Base-by-base conservation (phyloP, 768 basidiomycete genomes). In the Xanthoconium purpureum region DNA sequence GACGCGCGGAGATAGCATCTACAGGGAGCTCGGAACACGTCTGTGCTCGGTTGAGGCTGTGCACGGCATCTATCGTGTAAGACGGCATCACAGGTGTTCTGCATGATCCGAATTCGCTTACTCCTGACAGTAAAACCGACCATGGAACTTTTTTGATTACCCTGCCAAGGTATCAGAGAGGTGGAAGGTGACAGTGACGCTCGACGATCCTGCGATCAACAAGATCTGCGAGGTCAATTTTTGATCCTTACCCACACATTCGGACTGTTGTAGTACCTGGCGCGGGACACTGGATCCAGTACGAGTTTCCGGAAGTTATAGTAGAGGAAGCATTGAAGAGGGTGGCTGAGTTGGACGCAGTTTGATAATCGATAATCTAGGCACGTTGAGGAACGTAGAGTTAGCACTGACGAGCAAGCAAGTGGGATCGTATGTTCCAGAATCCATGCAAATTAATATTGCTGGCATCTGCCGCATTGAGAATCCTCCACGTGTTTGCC, bases 351-450 rank as follows among this genome's bases (percentile, higher is more conserved):
- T 42, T 64, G 43, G 52, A 54, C 5, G 37, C 8, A 11, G 43
- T 15, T 33, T 33, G 32, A 33, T 33, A 11, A 15, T 15, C 14
- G 17, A 15, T 39, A 17, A 39, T n/a, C 6, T 39, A 33, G 32
- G 32, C 32, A 37, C 29, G 5, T 24, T 13, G n/a, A n/a, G n/a
- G 11, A 15, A 50, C 18, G 17, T 18, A 39, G 28, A 17, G n/a
- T 33, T 6, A 33, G 11, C 6, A 11, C 38, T 61, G 63, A 17
- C 15, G 1, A 32, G 65, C 71, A 52, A 89, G 74, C 29, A 91
- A 64, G 48, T 78, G 71, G 11, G 84, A 80, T 52, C 87, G 72
- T 29, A 76, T 73, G 10, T 77, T 68, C 94, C 94, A 97, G 72
- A 96, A 95, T 1, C 77, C 45, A 92, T 74, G 64, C 64, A 39